Evolutionary conservation across 169 alveolate genomes (phyloP), one percentile per base, ranked within the genome.

Genomic region (Cryptosporidium bovis): DNA sequence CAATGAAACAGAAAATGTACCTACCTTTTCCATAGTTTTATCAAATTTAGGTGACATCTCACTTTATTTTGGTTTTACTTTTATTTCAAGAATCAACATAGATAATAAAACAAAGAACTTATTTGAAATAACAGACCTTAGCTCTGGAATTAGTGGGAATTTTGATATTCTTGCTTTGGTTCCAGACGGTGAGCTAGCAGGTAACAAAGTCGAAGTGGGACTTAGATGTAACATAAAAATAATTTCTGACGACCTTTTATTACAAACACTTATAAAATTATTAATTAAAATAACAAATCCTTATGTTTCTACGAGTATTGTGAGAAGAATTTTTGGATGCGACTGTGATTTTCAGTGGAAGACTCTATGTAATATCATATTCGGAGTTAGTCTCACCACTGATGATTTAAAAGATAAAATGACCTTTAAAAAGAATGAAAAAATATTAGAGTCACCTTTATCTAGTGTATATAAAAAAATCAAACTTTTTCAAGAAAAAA

Each of bases 391-490:
- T 34, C 16, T 34, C n/a, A 3, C 20, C 20, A 15, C 34, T 13
- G 16, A 27, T 10, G 24, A 10, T 4, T n/a, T 53, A n/a, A 1
- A 53, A n/a, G 64, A 1, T 18, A 10, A 6, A 62, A 18, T 27
- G 46, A 2, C 15, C 15, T 18, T 18, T 62, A 62, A 3, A 5
- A 53, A 6, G 20, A 69, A 77, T 40, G 51, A 33, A 56, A 36
- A 68, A 8, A 40, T 40, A 40, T 55, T 77, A 20, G 87, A 77
- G 13, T 62, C 87, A 6, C 87, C 87, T 34, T 27, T 62, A 36
- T 77, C 71, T 77, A 71, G 71, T 3, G 69, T 77, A 46, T 48
- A 77, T 8, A 77, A 77, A 77, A 77, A 77, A 31, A 60, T 77
- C 16, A 77, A 77, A 44, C 27, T 77, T 16, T 56, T 56, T 24